These are phyloP conservation scores for Podila epigama DNA, from an alignment of 192 early-diverging fungal species.

Conservation along the genomic window DNA sequence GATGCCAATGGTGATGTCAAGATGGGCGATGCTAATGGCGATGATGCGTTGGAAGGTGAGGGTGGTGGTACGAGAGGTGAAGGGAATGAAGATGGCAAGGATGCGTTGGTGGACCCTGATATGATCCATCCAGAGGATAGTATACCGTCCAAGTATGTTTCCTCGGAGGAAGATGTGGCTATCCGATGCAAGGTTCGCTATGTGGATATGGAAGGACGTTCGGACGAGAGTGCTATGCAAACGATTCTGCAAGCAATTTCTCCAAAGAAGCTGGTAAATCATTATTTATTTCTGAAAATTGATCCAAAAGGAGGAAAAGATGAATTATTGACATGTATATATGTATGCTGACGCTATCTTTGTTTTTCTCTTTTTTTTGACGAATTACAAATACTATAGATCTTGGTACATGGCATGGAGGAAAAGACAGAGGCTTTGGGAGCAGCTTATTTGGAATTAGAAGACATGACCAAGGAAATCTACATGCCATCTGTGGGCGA, in stretches of 20 bases:
- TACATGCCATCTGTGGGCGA: conserved; percentile 84
- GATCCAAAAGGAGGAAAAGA: too few relatives aligned
- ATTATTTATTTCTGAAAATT: neutral
- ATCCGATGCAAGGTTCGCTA: conserved; percentile 81
- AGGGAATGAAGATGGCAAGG: conserved; percentile 28
- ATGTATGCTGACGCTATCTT: neutral
- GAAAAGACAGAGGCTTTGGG: conserved; percentile 73
- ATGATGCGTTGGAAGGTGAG: conserved; percentile 13
- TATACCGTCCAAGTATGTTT: conserved; percentile 84
- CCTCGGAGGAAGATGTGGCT: conserved; percentile 59
- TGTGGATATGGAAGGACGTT: conserved; percentile 92
- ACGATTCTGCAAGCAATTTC: conserved; percentile 85
- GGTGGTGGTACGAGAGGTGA: neutral
- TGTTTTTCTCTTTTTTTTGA: conserved; percentile 7
- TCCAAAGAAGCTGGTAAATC: conserved; percentile 78
- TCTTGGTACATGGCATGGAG: conserved; percentile 87
- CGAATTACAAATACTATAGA: conserved; percentile 50
- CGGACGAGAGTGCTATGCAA: conserved; percentile 85
- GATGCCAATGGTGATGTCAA: conserved; percentile 30
- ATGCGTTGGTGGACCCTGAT: conserved; percentile 58
- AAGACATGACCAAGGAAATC: conserved; percentile 84
- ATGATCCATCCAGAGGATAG: conserved; percentile 59
- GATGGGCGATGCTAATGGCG: conserved; percentile 36
- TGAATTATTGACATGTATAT: neutral
- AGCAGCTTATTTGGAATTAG: conserved; percentile 63